Conservation (phyloP, 2,329 filamentous ascomycete species). For the Anthostomella pinea region DNA sequence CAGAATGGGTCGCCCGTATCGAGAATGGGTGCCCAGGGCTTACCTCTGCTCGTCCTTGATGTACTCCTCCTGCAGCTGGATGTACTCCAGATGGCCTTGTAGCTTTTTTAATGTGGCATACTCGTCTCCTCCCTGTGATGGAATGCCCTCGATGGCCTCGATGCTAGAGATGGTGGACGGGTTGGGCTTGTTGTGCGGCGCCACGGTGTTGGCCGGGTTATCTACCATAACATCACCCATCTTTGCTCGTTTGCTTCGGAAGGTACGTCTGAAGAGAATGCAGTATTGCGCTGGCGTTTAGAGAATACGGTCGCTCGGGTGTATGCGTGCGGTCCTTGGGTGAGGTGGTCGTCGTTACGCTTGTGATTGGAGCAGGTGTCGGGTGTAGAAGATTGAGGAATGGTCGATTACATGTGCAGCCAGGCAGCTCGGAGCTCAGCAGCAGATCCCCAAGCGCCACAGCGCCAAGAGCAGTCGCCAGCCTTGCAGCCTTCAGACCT, state of each 20-base stretch:
- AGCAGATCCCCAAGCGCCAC: too few relatives aligned
- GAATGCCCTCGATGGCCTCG: conserved; percentile 82
- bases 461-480: conserved; percentile 24
- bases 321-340: too few relatives aligned
- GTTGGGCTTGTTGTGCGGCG: conserved; percentile 77
- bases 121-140: conserved; percentile 81
- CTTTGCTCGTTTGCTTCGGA: conserved; percentile 24
- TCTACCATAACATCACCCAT: conserved; percentile 92
- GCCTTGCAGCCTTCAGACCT: conserved; percentile 29
- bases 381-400: too few relatives aligned
- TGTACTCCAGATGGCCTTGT: conserved; percentile 95
- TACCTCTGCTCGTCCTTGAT: conserved; percentile 99
- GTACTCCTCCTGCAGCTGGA: conserved; percentile 98
- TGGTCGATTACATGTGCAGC: too few relatives aligned
- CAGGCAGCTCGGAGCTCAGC: too few relatives aligned
- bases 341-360: too few relatives aligned
- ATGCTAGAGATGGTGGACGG: conserved; percentile 83
- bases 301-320: too few relatives aligned
- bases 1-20: conserved; percentile 5
- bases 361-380: too few relatives aligned
- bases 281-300: background rate
- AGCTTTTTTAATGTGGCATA: conserved; percentile 96
- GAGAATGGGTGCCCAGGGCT: conserved; percentile 7
- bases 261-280: background rate
- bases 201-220: conserved; percentile 69